Conservation (phyloP, 768 basidiomycete species). For the Calocybe indica region DNA sequence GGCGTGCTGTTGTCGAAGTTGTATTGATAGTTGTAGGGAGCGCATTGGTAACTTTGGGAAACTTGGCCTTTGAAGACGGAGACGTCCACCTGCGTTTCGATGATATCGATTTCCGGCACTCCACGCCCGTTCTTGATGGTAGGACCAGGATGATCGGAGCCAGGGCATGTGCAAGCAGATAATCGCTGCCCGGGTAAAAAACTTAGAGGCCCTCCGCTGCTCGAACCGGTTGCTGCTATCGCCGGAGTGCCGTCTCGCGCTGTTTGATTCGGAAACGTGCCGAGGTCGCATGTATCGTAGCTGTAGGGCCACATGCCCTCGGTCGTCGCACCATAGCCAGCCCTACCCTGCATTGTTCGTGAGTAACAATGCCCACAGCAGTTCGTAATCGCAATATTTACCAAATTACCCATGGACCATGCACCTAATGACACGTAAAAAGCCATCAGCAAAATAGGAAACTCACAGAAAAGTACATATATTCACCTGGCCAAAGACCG, state of each 20-base stretch:
- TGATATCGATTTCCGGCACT: conserved; percentile 89
- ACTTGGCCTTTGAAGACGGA: conserved; percentile 49
- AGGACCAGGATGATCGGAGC: conserved; percentile 87
- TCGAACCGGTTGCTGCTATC: conserved; percentile 48
- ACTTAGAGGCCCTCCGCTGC: conserved; percentile 52
- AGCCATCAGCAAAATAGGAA: not conserved
- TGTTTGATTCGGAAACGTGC: conserved; percentile 83
- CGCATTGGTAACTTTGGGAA: conserved; percentile 77
- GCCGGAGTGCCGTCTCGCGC: conserved; percentile 49
- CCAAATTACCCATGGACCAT: conserved; percentile 77
- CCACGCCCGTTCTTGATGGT: conserved; percentile 58
- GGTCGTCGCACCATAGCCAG: conserved; percentile 86
- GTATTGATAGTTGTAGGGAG: conserved; percentile 74
- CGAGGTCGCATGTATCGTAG: conserved; percentile 80
- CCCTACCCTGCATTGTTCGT: conserved; percentile 46
- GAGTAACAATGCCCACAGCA: not conserved
- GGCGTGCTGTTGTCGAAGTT: conserved; percentile 48
- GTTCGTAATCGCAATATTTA: conserved; percentile 17
- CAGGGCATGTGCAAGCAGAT: conserved; percentile 84
- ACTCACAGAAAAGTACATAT: conserved; percentile 14
- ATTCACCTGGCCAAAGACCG: conserved; percentile 80
- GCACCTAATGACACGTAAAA: conserved; percentile 28
- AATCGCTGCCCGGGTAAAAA: conserved; percentile 82
- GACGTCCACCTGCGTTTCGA: conserved; percentile 76
- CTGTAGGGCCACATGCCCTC: conserved; percentile 87